phyloP scores from a whole-genome alignment of 345 rosid species.

The Dovyalis caffra region DNA sequence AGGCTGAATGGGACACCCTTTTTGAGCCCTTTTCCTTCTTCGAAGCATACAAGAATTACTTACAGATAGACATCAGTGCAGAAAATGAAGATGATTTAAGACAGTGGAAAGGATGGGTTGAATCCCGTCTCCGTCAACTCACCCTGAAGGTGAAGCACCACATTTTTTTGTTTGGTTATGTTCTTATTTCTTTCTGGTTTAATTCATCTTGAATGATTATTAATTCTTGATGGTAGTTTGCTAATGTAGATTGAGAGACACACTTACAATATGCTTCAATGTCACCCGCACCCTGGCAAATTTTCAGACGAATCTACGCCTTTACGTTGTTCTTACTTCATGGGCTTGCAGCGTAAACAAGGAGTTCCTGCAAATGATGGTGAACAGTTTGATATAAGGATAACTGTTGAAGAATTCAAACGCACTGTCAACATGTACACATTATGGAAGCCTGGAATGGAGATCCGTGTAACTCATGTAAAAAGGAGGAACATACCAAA shows the following conservation, averaged over 20 bases:
- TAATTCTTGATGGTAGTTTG: constrained; percentile 26
- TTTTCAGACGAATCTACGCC: constrained; percentile 72
- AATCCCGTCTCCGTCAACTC: constrained; percentile 94
- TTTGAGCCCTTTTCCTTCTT: constrained; percentile 88
- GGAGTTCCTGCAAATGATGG: constrained; percentile 78
- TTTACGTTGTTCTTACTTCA: constrained; percentile 71
- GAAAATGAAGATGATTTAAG: constrained; percentile 83
- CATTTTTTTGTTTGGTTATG: background rate
- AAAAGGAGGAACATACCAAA: constrained; percentile 66
- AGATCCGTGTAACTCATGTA: constrained; percentile 71
- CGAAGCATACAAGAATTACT: constrained; percentile 89
- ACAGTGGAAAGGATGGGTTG: constrained; percentile 99
- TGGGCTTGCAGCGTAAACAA: constrained; percentile 96
- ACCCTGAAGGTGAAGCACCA: constrained; percentile 64
- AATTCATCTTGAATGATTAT: background rate
- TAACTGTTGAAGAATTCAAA: constrained; percentile 89
- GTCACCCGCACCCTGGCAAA: constrained; percentile 92
- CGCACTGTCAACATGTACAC: constrained; percentile 57
- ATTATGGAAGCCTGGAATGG: constrained; percentile 78
- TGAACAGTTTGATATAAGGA: constrained; percentile 81
- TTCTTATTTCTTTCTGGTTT: background rate
- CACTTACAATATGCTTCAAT: constrained; percentile 79
- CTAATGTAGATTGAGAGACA: constrained; percentile 76
- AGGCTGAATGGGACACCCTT: constrained; percentile 84
- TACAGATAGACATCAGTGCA: constrained; percentile 78